Base-by-base conservation (phyloP, 345 rosid genomes). In the Boechera stricta region DNA sequence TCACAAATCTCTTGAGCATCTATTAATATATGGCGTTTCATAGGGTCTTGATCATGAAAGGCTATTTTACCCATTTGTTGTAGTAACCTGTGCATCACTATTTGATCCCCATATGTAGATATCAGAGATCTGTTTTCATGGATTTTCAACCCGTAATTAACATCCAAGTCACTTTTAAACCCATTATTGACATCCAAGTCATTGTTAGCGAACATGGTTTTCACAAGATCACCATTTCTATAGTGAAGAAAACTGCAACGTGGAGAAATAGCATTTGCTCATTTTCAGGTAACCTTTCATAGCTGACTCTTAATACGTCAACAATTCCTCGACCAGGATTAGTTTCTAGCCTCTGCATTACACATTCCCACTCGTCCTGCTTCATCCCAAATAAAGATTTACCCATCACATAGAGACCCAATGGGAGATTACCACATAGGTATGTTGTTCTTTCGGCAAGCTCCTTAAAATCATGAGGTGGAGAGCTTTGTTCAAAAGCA, bases 201-300 rank as follows among this genome's bases (percentile, higher is more conserved):
- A 26, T 0, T 2, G 28, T 11, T n/a, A 44, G 5, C 45, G 0
- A 81, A 54, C 29, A 81, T 66, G 7, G 45, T 5, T 4, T 3
- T 9, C 41, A 81, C 51, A 12, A 0, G 0, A 11, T 73, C 29
- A 0, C 6, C 11, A 2, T 48, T 8, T 6, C 7, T 10, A 0
- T 63, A 39, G 28, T 67, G 5, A 80, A 80, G 69, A 82, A 80
- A 31, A 76, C 73, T 13, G 84, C 82, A 47, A 85, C 57, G 42
- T 81, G 80, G 13, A 76, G 67, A 81, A 81, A 85, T 1, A 83
- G 8, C 0, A 1, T 10, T 53, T 81, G 44, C 5, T 70, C 67
- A 1, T 26, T 6, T 6, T 70, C 49, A n/a, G 53, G 5, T 12
- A 85, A 57, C 5, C 53, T 64, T 36, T 85, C 73, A 5, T 68